Evolutionary conservation across 192 early-diverging fungal genomes (phyloP).

Genomic region (Coemansia sp.): DNA sequence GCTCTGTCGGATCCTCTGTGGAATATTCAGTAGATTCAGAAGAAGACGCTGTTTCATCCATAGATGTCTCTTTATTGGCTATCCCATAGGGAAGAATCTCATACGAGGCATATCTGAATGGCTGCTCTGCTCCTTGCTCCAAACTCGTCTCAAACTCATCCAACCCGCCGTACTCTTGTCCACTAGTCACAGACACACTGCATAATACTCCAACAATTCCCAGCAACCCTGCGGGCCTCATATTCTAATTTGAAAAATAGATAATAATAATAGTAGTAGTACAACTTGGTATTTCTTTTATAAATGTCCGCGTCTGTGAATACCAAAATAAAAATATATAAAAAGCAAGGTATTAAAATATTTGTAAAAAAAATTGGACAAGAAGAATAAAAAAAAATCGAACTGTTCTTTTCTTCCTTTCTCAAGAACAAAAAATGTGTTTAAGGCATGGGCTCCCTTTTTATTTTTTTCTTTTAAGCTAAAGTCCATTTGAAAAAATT

Average conservation of each 20-base stretch:
- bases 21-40: too few species aligned
- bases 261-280: neutral
- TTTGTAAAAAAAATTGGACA: neutral
- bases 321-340: too few species aligned
- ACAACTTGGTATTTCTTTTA: too few species aligned
- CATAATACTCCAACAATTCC: neutral
- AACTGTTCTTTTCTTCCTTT: too few species aligned
- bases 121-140: neutral
- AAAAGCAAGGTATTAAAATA: neutral
- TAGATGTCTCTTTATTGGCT: constrained; percentile 8
- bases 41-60: neutral
- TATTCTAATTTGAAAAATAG: neutral
- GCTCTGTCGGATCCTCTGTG: neutral
- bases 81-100: neutral
- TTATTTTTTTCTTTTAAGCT: neutral
- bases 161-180: neutral
- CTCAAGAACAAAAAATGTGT: too few species aligned
- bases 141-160: neutral
- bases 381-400: neutral
- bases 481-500: neutral
- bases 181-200: neutral
- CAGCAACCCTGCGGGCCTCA: neutral
- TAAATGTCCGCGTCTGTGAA: too few species aligned
- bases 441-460: neutral
- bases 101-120: neutral